phyloP scores from a whole-genome alignment of 2,329 filamentous ascomycete genomes.

The Mollisiaceae sp. region DNA sequence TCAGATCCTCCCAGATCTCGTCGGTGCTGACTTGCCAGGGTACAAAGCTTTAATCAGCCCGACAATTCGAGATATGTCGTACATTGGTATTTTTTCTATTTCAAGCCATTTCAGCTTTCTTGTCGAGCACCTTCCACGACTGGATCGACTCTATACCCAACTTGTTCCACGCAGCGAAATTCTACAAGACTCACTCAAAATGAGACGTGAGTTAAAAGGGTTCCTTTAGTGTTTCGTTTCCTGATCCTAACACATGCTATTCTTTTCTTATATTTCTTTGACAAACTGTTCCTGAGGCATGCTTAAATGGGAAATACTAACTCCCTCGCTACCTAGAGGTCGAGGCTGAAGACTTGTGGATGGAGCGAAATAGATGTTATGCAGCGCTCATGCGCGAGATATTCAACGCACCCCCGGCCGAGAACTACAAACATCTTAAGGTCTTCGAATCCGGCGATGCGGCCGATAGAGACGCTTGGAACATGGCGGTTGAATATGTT shows the following conservation, averaged over 20 bases:
- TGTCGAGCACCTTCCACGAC: conserved; percentile 52
- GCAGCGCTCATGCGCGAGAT: conserved; percentile 38
- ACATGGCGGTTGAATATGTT: conserved; percentile 50
- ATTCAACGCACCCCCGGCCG: conserved; percentile 36
- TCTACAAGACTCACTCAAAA: conserved; percentile 42
- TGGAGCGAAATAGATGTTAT: conserved; percentile 41
- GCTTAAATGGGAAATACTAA: too few relatives aligned
- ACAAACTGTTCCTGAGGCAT: too few relatives aligned
- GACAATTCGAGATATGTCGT: conserved; percentile 57
- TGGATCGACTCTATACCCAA: conserved; percentile 61
- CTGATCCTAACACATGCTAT: too few relatives aligned
- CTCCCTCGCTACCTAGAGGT: conserved; percentile 17
- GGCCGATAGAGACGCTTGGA: conserved; percentile 52
- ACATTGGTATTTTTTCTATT: conserved; percentile 72
- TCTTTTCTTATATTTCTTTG: too few relatives aligned
- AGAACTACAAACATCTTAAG: conserved; percentile 51
- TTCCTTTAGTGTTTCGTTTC: too few relatives aligned
- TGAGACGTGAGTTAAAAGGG: conserved; percentile 12
- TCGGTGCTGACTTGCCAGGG: conserved; percentile 49
- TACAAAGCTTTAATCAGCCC: conserved; percentile 47
- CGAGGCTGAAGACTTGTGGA: conserved; percentile 41
- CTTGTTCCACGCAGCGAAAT: conserved; percentile 47
- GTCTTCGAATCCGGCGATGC: conserved; percentile 57
- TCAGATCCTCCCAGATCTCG: conserved; percentile 61
- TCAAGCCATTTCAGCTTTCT: conserved; percentile 62